phyloP scores from a whole-genome alignment of 208 protist genomes.

The Trypanosoma avium region DNA sequence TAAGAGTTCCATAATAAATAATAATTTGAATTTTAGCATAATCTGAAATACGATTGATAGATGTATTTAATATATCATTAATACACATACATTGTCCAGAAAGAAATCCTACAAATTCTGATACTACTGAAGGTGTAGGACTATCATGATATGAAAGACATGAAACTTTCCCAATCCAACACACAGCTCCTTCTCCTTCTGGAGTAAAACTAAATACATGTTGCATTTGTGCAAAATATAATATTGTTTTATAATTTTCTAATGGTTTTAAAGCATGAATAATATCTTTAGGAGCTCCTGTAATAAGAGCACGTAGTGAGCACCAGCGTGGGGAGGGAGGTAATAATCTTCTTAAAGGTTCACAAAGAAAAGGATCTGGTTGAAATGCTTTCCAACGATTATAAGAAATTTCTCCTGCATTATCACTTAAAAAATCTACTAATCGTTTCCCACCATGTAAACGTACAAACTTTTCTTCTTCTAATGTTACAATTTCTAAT shows the following conservation, averaged over 20 bases:
- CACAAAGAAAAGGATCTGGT: conserved; percentile 41
- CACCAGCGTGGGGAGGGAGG: conserved; percentile 30
- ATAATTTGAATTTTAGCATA: conserved; percentile 30
- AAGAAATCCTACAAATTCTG: conserved; percentile 25
- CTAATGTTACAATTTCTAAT: conserved; percentile 36
- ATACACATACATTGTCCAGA: conserved; percentile 22
- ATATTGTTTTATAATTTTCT: conserved; percentile 31
- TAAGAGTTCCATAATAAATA: conserved; percentile 36
- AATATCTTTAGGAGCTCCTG: conserved; percentile 24
- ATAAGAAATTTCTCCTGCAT: conserved; percentile 7
- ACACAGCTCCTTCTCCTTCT: conserved; percentile 33
- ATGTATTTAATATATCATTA: conserved; percentile 10
- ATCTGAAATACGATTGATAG: conserved; percentile 15
- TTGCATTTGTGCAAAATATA: conserved; percentile 72
- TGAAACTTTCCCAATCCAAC: conserved; percentile 11
- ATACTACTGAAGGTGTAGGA: conserved; percentile 33
- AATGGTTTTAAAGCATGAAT: conserved; percentile 31
- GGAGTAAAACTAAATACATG: conserved; percentile 55
- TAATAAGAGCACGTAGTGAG: conserved; percentile 34
- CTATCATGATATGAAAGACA: conserved; percentile 31
- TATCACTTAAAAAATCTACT: conserved; percentile 23
- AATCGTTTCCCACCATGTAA: conserved; percentile 37
- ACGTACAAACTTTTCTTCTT: conserved; percentile 39
- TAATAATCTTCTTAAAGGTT: conserved; percentile 28
- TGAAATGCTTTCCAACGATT: conserved; percentile 31